Evolutionary conservation across 2,329 filamentous ascomycete species (phyloP).

Genomic region (Coleophoma crateriformis): DNA sequence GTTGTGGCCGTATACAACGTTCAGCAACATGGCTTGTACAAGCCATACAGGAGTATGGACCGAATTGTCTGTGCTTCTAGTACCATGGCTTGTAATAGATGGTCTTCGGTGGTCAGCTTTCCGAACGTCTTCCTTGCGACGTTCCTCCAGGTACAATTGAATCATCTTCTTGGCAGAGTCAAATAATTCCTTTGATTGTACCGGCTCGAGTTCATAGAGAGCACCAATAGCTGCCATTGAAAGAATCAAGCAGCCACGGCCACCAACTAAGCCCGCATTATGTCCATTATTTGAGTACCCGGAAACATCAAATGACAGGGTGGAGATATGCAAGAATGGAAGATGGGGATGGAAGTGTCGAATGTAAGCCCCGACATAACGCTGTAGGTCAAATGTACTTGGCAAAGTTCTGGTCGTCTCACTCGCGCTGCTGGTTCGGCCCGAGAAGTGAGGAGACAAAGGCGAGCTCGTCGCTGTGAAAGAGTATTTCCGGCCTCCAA

Average conservation of each 20-base stretch:
- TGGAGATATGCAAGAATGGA: slow-evolving; percentile 90
- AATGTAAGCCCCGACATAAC: slow-evolving; percentile 86
- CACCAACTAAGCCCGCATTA: slow-evolving; percentile 58
- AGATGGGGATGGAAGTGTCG: slow-evolving; percentile 90
- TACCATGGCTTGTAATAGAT: slow-evolving; percentile 38
- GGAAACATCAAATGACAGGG: slow-evolving; percentile 81
- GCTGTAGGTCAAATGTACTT: slow-evolving; percentile 78
- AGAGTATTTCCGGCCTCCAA: slow-evolving; percentile 59
- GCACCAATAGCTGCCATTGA: slow-evolving; percentile 83
- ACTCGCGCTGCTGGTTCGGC: slow-evolving; percentile 41
- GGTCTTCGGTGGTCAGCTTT: slow-evolving; percentile 53
- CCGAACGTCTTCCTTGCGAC: slow-evolving; percentile 76
- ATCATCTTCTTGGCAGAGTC: slow-evolving; percentile 96
- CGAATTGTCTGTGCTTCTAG: slow-evolving; percentile 49
- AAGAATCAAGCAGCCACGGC: slow-evolving; percentile 79
- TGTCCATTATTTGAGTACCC: slow-evolving; percentile 59
- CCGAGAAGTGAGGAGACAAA: slow-evolving; percentile 45
- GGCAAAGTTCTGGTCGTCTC: slow-evolving; percentile 59
- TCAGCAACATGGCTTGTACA: slow-evolving; percentile 93
- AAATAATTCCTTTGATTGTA: slow-evolving; percentile 78
- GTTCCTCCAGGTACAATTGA: slow-evolving; percentile 84
- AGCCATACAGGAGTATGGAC: slow-evolving; percentile 86
- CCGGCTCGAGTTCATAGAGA: slow-evolving; percentile 80
- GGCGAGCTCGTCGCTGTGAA: slow-evolving; percentile 50
- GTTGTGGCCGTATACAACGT: slow-evolving; percentile 92